Evolutionary conservation across 2,329 filamentous ascomycete genomes (phyloP), one percentile per base, ranked within the genome.

Genomic region (Ophiostoma montium): DNA sequence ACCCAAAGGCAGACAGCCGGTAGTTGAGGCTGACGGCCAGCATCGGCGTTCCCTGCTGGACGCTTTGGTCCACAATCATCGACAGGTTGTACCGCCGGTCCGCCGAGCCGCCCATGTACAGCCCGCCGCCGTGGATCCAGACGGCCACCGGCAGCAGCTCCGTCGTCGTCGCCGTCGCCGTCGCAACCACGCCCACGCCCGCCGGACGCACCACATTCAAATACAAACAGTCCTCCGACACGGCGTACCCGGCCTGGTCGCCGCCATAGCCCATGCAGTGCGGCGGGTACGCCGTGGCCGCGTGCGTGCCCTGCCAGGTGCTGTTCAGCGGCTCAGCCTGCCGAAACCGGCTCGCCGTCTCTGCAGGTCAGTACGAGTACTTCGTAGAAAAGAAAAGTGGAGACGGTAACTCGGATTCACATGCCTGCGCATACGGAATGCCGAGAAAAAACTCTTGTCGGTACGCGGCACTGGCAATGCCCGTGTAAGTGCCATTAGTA

Each of bases 121-220:
- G 39, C 6, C 58, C 63, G 16, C 63, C 63, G 1, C 69, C 69
- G 54, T 78, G 70, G 46, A 80, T 76, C 75, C 76, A 81, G 1
- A 80, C 68, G 6, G 66, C 68, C 5, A 81, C 72, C 0, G 78
- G 78, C 2, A 62, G 53, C 1, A 38, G 35, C 2, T 60, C 59
- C 8, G 57, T 56, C 31, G 60, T 53, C 9, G 64, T 59, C n/a
- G n/a, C n/a, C n/a, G n/a, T n/a, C n/a, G n/a, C n/a, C n/a, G n/a
- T n/a, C n/a, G n/a, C n/a, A n/a, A n/a, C n/a, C n/a, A n/a, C n/a
- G n/a, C n/a, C n/a, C 5, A 69, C 63, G 6, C 70, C 69, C 9
- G 70, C 61, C 0, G 76, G 75, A 3, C 78, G 69, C 23, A 82
- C 64, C 8, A 83, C 68, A 55, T 81, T 82, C 52, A 82, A 62